phyloP scores from a whole-genome alignment of 2,329 filamentous ascomycete species.

The Botrytis fabae region DNA sequence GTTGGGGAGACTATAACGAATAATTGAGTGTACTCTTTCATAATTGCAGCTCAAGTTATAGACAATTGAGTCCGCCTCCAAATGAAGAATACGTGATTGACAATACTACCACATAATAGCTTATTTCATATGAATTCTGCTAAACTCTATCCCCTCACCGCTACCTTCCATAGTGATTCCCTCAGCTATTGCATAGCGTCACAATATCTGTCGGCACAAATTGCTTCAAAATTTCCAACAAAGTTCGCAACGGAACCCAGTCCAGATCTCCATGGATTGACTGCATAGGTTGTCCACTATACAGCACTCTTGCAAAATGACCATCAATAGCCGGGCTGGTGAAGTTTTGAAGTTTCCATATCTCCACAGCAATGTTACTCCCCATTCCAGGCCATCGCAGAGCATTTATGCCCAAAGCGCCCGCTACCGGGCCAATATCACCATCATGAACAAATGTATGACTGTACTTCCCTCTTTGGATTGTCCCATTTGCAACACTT shows the following conservation, averaged over 20 bases:
- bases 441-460: conserved; percentile 44
- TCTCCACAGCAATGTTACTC: conserved; percentile 44
- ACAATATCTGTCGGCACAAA: conserved; percentile 34
- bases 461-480: conserved; percentile 30
- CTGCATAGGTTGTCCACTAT: conserved; percentile 34
- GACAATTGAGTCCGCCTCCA: neutral
- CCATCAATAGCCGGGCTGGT: neutral
- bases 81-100: neutral
- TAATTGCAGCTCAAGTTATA: neutral
- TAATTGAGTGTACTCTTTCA: neutral
- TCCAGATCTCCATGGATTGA: conserved; percentile 34
- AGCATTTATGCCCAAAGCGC: conserved; percentile 41
- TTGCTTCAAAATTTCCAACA: conserved; percentile 29
- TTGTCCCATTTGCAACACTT: conserved; percentile 34
- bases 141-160: no score
- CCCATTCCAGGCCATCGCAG: conserved; percentile 46
- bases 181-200: conserved; percentile 16
- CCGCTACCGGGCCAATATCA: conserved; percentile 40
- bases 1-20: neutral
- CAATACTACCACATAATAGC: no score
- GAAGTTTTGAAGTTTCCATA: conserved; percentile 39
- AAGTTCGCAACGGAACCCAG: conserved; percentile 30
- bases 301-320: conserved; percentile 37
- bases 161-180: neutral
- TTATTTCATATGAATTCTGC: neutral